Evolutionary conservation across 495 filamentous ascomycete genomes (phyloP).

Genomic region (Talaromyces thailandensis): DNA sequence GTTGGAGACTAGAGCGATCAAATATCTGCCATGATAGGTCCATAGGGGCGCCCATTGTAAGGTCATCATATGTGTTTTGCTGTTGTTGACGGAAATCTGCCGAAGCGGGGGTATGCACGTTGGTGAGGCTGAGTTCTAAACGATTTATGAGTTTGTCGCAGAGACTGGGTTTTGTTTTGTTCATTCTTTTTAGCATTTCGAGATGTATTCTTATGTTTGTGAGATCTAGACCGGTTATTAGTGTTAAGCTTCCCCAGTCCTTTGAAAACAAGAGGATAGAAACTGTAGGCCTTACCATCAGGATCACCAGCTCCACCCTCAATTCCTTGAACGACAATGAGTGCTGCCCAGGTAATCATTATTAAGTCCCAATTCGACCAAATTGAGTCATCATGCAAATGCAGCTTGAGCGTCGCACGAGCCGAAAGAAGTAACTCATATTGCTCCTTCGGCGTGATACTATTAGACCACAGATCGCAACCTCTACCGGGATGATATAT

Average conservation of each 20-base stretch:
- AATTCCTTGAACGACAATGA: constrained; percentile 6
- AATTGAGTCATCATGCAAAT: constrained; percentile 6
- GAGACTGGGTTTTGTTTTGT: constrained; percentile 3
- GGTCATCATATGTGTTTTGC: background rate
- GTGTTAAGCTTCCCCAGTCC: background rate
- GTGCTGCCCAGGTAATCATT: constrained; percentile 7
- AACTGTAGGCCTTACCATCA: background rate
- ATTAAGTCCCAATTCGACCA: constrained; percentile 8
- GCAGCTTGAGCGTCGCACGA: constrained; percentile 6
- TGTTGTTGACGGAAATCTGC: constrained; percentile 3
- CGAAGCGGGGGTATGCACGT: constrained; percentile 3
- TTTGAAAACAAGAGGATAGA: too few relatives aligned
- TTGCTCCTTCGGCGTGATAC: constrained; percentile 6
- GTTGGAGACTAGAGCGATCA: constrained; percentile 5
- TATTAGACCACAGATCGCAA: constrained; percentile 6
- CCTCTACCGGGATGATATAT: constrained; percentile 4
- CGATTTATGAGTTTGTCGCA: constrained; percentile 7
- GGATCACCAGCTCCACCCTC: constrained; percentile 6
- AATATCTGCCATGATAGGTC: constrained; percentile 8
- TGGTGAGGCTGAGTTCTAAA: constrained; percentile 5
- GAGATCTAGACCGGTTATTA: background rate
- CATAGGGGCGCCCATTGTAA: background rate
- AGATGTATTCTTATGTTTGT: constrained; percentile 7
- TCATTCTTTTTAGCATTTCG: constrained; percentile 6
- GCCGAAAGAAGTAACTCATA: constrained; percentile 5